Evolutionary conservation across 2,329 filamentous ascomycete species (phyloP).

Genomic region (Colletotrichum sp.): DNA sequence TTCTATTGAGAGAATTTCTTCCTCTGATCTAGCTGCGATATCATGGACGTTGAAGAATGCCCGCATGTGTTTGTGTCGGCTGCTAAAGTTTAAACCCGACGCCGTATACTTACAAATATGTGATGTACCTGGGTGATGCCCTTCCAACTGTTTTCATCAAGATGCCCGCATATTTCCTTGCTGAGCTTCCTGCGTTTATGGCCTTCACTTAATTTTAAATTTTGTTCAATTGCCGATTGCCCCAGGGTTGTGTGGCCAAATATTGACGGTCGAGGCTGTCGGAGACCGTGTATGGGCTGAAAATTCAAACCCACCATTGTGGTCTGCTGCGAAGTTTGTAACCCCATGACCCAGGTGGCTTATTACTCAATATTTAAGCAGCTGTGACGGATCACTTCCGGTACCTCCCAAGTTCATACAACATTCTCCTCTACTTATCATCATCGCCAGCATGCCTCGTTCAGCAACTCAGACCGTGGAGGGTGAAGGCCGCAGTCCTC

Average conservation of each 20-base stretch:
- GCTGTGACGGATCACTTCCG: not conserved
- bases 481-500: not conserved
- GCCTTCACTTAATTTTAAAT: not conserved
- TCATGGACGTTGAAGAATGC: not conserved
- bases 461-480: not conserved
- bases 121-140: too few species aligned
- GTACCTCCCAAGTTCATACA: not conserved
- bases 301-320: not conserved
- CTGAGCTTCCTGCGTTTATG: not conserved
- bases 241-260: not conserved
- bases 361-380: not conserved
- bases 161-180: not conserved
- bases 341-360: not conserved
- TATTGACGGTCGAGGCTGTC: not conserved
- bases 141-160: not conserved
- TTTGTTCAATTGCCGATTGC: not conserved
- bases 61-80: not conserved
- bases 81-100: not conserved
- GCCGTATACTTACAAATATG: too few species aligned
- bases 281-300: not conserved
- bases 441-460: not conserved
- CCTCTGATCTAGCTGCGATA: not conserved
- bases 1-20: not conserved
- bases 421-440: not conserved
- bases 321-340: not conserved